Conservation (phyloP, 2,329 filamentous ascomycete genomes). For the Trichoderma pleuroti region DNA sequence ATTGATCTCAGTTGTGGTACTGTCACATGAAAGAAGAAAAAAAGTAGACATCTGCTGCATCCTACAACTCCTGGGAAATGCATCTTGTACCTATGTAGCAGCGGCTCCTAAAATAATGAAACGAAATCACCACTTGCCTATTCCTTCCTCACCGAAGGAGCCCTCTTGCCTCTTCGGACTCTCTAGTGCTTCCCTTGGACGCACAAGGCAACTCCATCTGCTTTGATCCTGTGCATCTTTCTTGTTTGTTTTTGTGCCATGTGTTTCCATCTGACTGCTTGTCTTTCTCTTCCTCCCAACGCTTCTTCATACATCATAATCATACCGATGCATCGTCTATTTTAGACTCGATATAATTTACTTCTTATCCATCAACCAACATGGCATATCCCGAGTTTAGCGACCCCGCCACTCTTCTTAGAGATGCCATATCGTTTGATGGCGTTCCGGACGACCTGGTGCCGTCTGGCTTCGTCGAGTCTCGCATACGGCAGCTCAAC, state of each 20-base stretch:
- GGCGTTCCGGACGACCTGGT: slow-evolving; percentile 21
- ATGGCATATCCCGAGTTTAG: slow-evolving; percentile 20
- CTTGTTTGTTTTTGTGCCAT: not conserved
- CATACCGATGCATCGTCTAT: not conserved
- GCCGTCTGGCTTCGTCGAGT: slow-evolving; percentile 29
- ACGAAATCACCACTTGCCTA: not conserved
- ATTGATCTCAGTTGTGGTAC: slow-evolving; percentile 36
- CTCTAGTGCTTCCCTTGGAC: too few species aligned
- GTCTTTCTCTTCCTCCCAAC: not conserved
- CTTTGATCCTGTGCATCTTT: not conserved
- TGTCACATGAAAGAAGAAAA: slow-evolving; percentile 19
- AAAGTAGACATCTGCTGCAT: slow-evolving; percentile 18
- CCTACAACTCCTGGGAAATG: slow-evolving; percentile 2
- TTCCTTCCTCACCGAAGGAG: not conserved
- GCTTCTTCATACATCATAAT: not conserved
- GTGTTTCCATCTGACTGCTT: not conserved
- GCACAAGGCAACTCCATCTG: not conserved
- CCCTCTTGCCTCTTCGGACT: not conserved
- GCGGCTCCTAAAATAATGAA: slow-evolving; percentile 12
- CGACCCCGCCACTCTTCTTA: slow-evolving; percentile 1
- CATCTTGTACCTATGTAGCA: not conserved
- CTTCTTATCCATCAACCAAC: not conserved
- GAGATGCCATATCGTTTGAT: slow-evolving; percentile 10
- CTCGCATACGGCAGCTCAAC: slow-evolving; percentile 31
- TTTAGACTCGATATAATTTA: not conserved